Base-by-base conservation (phyloP, 2,329 filamentous ascomycete genomes). In the Trichoderma sp. region DNA sequence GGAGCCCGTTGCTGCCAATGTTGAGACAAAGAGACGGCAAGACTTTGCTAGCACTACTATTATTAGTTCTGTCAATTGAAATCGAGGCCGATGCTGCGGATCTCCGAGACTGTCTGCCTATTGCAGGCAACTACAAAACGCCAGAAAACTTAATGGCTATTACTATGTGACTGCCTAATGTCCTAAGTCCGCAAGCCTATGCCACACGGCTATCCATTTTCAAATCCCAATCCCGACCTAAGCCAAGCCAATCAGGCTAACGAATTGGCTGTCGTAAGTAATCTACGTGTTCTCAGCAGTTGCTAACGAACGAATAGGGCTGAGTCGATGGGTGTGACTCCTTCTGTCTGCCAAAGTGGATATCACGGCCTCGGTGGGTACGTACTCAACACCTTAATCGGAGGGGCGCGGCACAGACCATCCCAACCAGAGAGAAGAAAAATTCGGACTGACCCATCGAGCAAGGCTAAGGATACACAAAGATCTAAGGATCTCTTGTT, bases 401-500 rank as follows among this genome's bases (percentile, higher is more conserved):
- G 60, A 64, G 60, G 60, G 60, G 60, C 63, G 18, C 34, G 63
- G 63, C 63, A 66, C 63, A 66, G 63, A 59, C 54, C 63, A 66
- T 30, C 37, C 49, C 39, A 59, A 58, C 46, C 51, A 56, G 49
- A 58, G 11, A 55, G 16, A 54, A 21, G 16, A 37, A 58, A 32
- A 21, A 18, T 21, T 21, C 63, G 16, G 8, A 10, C 32, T 39
- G 63, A 66, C 51, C 63, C 63, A 54, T 46, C 55, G n/a, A 65
- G 60, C 56, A 54, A 54, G 37, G 63, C 63, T 68, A 43, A 43
- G 24, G 56, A 30, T 16, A 28, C 59, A 39, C 55, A 30, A 24
- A 52, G 56, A 59, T 59, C 54, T 39, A 24, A 14, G 37, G 28
- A 46, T 11, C 28, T 43, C 59, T n/a, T 16, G 8, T 49, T 51